These are phyloP conservation scores for Tolypocladium sp. DNA, from an alignment of 2,329 filamentous ascomycete species.

Conservation along the genomic window DNA sequence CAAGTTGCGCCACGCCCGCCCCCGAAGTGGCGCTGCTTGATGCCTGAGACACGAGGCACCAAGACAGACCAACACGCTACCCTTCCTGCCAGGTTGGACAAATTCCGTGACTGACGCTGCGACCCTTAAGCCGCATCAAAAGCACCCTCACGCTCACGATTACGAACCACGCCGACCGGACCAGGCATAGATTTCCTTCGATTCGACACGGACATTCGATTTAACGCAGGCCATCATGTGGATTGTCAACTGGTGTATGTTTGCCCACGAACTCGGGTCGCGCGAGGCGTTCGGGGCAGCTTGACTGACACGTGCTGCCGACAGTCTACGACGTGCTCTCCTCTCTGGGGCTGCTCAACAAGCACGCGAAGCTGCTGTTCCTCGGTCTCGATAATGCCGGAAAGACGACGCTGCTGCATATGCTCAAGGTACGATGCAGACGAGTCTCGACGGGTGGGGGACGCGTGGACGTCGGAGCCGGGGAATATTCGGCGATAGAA, in stretches of 20 bases:
- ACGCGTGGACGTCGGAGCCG: not conserved
- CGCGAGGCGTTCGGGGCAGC: not conserved
- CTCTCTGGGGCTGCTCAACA: slow-evolving; percentile 81
- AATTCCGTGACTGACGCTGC: not conserved
- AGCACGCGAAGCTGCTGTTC: slow-evolving; percentile 92
- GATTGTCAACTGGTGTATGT: slow-evolving; percentile 93
- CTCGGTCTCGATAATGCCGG: slow-evolving; percentile 89
- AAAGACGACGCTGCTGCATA: slow-evolving; percentile 89
- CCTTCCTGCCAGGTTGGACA: slow-evolving; percentile 4
- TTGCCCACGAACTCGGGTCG: not conserved
- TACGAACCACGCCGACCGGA: not conserved
- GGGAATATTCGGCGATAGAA: not conserved
- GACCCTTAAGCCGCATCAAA: not conserved
- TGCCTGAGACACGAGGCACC: slow-evolving; percentile 4
- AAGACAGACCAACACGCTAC: not conserved
- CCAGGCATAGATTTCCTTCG: not conserved
- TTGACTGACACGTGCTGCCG: slow-evolving; percentile 23
- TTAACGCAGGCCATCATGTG: slow-evolving; percentile 55
- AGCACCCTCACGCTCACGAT: not conserved
- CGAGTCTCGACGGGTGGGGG: not conserved
- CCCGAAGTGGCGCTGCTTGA: not conserved
- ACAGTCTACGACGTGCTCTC: slow-evolving; percentile 81
- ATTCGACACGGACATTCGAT: not conserved
- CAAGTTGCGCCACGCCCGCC: not conserved
- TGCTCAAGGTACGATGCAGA: slow-evolving; percentile 65